A percentile compares a stretch with the other conserved stretches of the same genome.
These are phyloP conservation scores for Anastatica hierochuntica DNA, from an alignment of 345 rosid species.

Conservation along the genomic window DNA sequence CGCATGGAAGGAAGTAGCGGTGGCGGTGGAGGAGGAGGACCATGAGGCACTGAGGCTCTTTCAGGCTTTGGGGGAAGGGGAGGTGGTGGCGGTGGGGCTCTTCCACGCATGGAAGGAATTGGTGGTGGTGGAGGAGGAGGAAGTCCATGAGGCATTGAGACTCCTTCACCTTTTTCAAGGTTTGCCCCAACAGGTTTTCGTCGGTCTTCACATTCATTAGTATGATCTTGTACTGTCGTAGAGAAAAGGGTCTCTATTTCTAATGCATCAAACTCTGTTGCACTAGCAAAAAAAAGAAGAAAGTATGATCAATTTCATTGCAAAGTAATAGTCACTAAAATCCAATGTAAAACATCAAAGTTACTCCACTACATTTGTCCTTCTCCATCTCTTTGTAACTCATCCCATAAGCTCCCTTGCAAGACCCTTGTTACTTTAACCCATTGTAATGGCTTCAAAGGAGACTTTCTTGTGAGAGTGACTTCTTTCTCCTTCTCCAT, in stretches of 20 bases:
- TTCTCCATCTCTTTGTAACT: conserved; percentile 83
- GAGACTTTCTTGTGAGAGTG: conserved; percentile 62
- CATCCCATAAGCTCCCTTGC: conserved; percentile 99
- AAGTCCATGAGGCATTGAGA: too few species aligned
- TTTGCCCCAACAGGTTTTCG: conserved; percentile 68
- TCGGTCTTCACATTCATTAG: conserved; percentile 53
- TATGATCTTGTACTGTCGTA: conserved; percentile 59
- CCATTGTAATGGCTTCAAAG: conserved; percentile 95
- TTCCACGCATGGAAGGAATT: too few species aligned
- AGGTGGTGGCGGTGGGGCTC: too few species aligned
- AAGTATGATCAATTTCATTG: too few species aligned
- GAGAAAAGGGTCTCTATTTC: conserved; percentile 91
- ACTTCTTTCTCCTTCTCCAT: conserved; percentile 77
- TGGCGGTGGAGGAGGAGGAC: too few species aligned
- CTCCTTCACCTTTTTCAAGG: conserved; percentile 42
- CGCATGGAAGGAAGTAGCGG: too few species aligned
- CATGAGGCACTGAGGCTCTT: too few species aligned
- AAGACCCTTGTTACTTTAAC: conserved; percentile 92
- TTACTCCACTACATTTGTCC: conserved; percentile 54
- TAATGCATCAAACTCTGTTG: conserved; percentile 84
- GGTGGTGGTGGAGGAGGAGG: too few species aligned
- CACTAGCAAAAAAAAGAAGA: conserved; percentile 33
- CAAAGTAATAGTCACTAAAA: neutral
- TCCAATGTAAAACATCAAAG: conserved; percentile 2
- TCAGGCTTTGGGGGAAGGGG: too few species aligned